phyloP scores from a whole-genome alignment of 805 yeast species.

The Dipodascus geniculatus region DNA sequence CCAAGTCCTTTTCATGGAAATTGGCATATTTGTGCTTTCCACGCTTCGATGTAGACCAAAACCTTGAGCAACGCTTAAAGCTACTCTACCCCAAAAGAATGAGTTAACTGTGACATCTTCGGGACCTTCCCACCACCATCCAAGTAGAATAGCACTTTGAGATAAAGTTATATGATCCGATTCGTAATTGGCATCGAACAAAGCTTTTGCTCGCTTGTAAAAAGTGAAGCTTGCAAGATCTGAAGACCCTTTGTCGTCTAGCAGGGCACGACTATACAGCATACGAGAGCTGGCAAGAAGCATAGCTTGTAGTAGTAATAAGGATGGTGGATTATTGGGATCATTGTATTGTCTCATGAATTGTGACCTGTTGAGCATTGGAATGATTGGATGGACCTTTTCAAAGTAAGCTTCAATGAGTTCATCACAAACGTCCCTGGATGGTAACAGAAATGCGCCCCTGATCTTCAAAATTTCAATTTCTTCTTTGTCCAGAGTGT shows the following conservation, averaged over 20 bases:
- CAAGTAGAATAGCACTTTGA: slow-evolving; percentile 50
- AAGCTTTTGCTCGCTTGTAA: slow-evolving; percentile 60
- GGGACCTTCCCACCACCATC: slow-evolving; percentile 65
- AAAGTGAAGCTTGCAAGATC: slow-evolving; percentile 47
- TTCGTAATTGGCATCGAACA: slow-evolving; percentile 61
- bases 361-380: slow-evolving; percentile 49
- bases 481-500: slow-evolving; percentile 43
- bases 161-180: slow-evolving; percentile 48
- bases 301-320: slow-evolving; percentile 56
- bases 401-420: slow-evolving; percentile 51
- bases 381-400: slow-evolving; percentile 55
- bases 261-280: slow-evolving; percentile 39
- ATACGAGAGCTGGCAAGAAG: slow-evolving; percentile 58
- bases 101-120: slow-evolving; percentile 56
- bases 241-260: slow-evolving; percentile 35
- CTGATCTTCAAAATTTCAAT: slow-evolving; percentile 48
- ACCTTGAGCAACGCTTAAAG: slow-evolving; percentile 60
- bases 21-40: slow-evolving; percentile 25
- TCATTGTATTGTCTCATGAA: slow-evolving; percentile 51
- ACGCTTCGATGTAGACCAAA: slow-evolving; percentile 61
- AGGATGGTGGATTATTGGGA: slow-evolving; percentile 45
- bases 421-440: slow-evolving; percentile 43
- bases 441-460: slow-evolving; percentile 65
- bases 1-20: slow-evolving; percentile 38
- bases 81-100: slow-evolving; percentile 59